These are phyloP conservation scores for Candida golubevii DNA, from an alignment of 805 yeast genomes.

Conservation along the genomic window DNA sequence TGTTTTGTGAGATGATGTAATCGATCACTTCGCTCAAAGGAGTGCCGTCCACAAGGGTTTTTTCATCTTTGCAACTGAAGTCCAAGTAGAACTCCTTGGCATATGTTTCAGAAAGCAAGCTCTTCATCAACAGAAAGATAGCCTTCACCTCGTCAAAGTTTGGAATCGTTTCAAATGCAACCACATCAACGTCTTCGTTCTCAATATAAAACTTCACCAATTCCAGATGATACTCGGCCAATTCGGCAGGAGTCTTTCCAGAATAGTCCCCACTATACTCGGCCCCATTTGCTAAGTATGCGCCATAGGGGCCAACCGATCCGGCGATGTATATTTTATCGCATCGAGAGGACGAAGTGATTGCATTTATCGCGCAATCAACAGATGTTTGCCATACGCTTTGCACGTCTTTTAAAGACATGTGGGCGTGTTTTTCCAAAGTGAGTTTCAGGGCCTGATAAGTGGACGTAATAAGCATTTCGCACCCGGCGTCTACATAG, in stretches of 20 bases:
- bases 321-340: conserved; percentile 44
- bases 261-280: conserved; percentile 73
- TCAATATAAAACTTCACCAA: conserved; percentile 37
- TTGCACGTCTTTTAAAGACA: conserved; percentile 9
- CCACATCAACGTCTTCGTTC: conserved; percentile 45
- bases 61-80: conserved; percentile 25
- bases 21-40: conserved; percentile 20
- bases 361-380: conserved; percentile 14
- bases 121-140: conserved; percentile 38
- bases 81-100: conserved; percentile 44
- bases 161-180: conserved; percentile 75
- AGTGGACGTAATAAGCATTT: conserved; percentile 17
- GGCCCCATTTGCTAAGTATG: conserved; percentile 59
- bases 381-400: conserved; percentile 16
- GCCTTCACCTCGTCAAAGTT: conserved; percentile 51
- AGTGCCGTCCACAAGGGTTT: conserved; percentile 31
- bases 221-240: conserved; percentile 49
- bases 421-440: conserved; percentile 11
- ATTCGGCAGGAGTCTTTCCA: conserved; percentile 29
- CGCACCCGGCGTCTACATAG: conserved; percentile 17
- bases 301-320: conserved; percentile 76
- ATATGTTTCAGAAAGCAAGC: conserved; percentile 15
- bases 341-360: neutral
- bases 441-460: conserved; percentile 18
- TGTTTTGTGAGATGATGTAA: conserved; percentile 26